Evolutionary conservation across 1,139 yeast species (phyloP).

Genomic region (Candida gigantensis): DNA sequence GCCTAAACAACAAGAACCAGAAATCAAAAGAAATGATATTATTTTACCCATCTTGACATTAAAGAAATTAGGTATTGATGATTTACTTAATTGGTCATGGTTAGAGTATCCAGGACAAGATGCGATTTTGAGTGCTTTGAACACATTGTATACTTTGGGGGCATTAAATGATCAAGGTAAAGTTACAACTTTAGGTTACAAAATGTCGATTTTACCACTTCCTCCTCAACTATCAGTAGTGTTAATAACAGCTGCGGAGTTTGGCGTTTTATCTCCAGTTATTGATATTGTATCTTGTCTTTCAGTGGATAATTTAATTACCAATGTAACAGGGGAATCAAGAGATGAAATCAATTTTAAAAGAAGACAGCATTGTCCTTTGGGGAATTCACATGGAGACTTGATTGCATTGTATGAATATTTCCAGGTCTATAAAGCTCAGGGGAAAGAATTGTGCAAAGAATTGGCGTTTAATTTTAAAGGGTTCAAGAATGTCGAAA

Average conservation of each 20-base stretch:
- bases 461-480: conserved; percentile 73
- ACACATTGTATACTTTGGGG: conserved; percentile 72
- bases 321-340: conserved; percentile 68
- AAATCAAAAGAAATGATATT: conserved; percentile 83
- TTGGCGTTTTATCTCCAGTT: conserved; percentile 61
- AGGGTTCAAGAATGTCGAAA: conserved; percentile 76
- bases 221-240: conserved; percentile 94
- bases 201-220: conserved; percentile 87
- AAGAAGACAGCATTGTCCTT: conserved; percentile 63
- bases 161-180: conserved; percentile 78
- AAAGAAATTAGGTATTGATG: conserved; percentile 80
- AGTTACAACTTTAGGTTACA: conserved; percentile 73
- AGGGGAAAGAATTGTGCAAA: conserved; percentile 78
- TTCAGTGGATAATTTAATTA: conserved; percentile 83
- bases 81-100: conserved; percentile 88
- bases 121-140: conserved; percentile 73
- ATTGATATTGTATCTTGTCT: conserved; percentile 90
- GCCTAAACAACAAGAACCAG: conserved; percentile 86
- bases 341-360: conserved; percentile 77
- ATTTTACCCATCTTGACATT: conserved; percentile 81
- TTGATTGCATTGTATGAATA: conserved; percentile 80
- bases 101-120: conserved; percentile 85
- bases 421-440: conserved; percentile 57
- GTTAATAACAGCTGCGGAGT: conserved; percentile 64
- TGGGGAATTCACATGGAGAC: conserved; percentile 78